Base-by-base conservation (phyloP, 495 filamentous ascomycete species). In the Penicillium bialowiezense region DNA sequence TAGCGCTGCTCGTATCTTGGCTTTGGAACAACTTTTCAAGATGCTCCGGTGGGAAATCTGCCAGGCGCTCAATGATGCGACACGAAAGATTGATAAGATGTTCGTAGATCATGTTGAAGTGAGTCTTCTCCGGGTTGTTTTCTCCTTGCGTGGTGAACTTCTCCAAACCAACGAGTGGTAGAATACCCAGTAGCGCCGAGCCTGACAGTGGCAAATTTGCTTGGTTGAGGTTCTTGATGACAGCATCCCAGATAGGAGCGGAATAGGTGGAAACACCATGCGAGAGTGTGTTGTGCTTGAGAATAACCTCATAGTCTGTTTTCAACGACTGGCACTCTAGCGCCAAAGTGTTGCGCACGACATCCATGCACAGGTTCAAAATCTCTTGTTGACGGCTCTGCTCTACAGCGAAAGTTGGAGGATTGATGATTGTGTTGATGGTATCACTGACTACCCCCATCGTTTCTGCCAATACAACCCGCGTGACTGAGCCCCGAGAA, bases 271-370 rank as follows among this genome's bases (percentile, higher is more conserved):
- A 79, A 12, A 84, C 72, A 18, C 84, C 82, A 46, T 86, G 78
- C 32, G 89, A 84, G n/a, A 91, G 74, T 9, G 76, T 67, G 19
- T 72, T 71, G 3, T 76, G 71, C 5, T 71, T 72, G 5, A 80
- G 70, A 42, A 95, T 75, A 12, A 83, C 77, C 40, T 84, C 78
- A 60, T 82, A 87, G 56, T 92, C 88, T 49, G 81, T 82, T 35
- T 77, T 79, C 1, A 91, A 76, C 5, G 84, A 86, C 48, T 83
- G 83, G 37, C 86, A 85, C 64, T 96, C 91, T 13, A 96, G 71
- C 2, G 79, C 77, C 18, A 97, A 71, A 5, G 87, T 84, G 36
- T 81, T 78, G 47, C 79, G 79, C 17, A 93, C 79, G 37, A 92
- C 84, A 34, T 82, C 74, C 60, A 88, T 75, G 24, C 77, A 76